Evolutionary conservation across 192 early-diverging fungal genomes (phyloP).

Genomic region (Coemansia reversa): DNA sequence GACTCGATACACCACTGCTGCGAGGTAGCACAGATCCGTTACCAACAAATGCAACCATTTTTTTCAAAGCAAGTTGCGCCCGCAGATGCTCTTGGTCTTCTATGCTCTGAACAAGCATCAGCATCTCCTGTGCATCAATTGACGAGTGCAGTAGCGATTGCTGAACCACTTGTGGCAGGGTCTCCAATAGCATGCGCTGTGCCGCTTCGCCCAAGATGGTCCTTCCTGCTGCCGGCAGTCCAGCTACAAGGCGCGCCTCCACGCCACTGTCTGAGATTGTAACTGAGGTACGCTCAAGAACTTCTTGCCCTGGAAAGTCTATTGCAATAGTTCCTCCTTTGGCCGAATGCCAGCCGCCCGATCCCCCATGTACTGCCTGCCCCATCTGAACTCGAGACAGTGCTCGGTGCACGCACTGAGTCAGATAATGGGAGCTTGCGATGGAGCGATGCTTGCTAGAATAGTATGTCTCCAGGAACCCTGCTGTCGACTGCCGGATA

Average conservation of each 20-base stretch:
- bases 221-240: slow-evolving; percentile 55
- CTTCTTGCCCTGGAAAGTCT: slow-evolving; percentile 56
- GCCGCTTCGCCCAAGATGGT: slow-evolving; percentile 47
- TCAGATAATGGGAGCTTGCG: slow-evolving; percentile 52
- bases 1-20: slow-evolving; percentile 47
- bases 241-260: slow-evolving; percentile 51
- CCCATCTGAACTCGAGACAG: slow-evolving; percentile 4
- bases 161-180: slow-evolving; percentile 38
- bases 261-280: slow-evolving; percentile 25
- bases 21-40: slow-evolving; percentile 60
- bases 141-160: slow-evolving; percentile 27
- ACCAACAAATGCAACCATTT: slow-evolving; percentile 53
- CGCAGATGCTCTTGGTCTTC: slow-evolving; percentile 58
- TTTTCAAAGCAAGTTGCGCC: slow-evolving; percentile 22
- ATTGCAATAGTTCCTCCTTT: slow-evolving; percentile 46
- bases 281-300: slow-evolving; percentile 55
- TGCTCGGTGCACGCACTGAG: slow-evolving; percentile 18
- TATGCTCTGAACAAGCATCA: slow-evolving; percentile 35
- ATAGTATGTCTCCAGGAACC: slow-evolving; percentile 33
- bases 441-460: slow-evolving; percentile 25
- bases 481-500: slow-evolving; percentile 31
- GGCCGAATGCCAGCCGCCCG: slow-evolving; percentile 30
- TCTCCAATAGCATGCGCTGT: slow-evolving; percentile 41
- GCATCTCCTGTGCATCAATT: slow-evolving; percentile 22
- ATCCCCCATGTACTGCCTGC: not conserved